Base-by-base conservation (phyloP, 371 early-diverging fungal genomes). In the Lichtheimia ornata region DNA sequence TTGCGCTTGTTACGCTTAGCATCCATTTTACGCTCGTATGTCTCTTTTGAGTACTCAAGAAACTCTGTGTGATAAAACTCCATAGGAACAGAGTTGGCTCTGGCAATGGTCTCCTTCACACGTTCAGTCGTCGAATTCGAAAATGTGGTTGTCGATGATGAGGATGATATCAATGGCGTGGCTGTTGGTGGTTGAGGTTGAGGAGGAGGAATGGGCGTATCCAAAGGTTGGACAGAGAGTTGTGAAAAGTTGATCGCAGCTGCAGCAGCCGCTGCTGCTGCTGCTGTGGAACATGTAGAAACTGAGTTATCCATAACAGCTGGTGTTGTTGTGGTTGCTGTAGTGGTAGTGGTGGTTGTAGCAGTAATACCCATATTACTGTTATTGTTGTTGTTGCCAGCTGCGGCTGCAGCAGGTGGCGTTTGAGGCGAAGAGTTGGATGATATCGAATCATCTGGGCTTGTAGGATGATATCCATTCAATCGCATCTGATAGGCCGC, bases 51-150 rank as follows among this genome's bases (percentile, higher is more conserved):
- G 56, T 79, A 79, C 28, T 76, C 76, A 22, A 79, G 65, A 52
- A 79, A 79, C 53, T 79, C 79, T 3, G 79, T 79, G 44, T 79
- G 79, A 56, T 79, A 79, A 24, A 79, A 76, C 22, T 79, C 79
- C 72, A 76, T 72, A 7, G 79, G 79, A 11, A 79, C 76, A 3
- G 79, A 70, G 49, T 74, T 79, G 9, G 79, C 79, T 27, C 76
- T 72, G 28, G 70, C 71, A 24, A 79, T 79, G 43, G 76, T 79
- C 44, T 79, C 79, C 47, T 79, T 79, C 15, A 79, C 79, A 41
- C 79, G 72, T 44, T 74, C 79, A 5, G 69, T 76, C 11, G 74
- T 72, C 7, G 66, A 41, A 40, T 65, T 65, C n/a, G 70, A 54
- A 51, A 70, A 72, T 40, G 64, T 61, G 0, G 47, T 22, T 0